These are phyloP conservation scores for Saccharomycopsis malanga DNA, from an alignment of 805 yeast genomes.

Conservation along the genomic window DNA sequence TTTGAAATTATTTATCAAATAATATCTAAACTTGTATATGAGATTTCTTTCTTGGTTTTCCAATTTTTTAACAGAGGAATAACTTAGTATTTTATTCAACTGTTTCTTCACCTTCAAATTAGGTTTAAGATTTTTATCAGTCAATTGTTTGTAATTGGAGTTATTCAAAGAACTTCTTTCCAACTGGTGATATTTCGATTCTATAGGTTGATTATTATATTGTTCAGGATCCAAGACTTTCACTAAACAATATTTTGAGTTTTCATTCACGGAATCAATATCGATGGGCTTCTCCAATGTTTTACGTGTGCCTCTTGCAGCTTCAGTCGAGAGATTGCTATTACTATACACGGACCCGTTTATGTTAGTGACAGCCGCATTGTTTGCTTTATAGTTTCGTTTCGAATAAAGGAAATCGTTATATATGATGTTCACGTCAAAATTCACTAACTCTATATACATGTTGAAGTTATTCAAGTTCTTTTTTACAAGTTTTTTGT, in stretches of 20 bases:
- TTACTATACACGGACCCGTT: neutral
- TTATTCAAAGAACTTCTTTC: conserved; percentile 78
- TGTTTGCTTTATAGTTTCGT: neutral
- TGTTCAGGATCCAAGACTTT: conserved; percentile 66
- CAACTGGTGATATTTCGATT: conserved; percentile 73
- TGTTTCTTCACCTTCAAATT: conserved; percentile 76
- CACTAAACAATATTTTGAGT: conserved; percentile 28
- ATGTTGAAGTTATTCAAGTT: conserved; percentile 26
- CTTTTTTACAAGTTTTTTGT: conserved; percentile 11
- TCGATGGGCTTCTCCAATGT: conserved; percentile 26
- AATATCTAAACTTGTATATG: conserved; percentile 88
- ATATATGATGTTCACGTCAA: conserved; percentile 37
- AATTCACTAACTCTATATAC: conserved; percentile 37
- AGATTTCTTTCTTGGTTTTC: conserved; percentile 78
- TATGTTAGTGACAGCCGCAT: conserved; percentile 13
- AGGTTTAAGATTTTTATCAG: conserved; percentile 81
- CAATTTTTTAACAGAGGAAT: conserved; percentile 78
- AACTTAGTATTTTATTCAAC: conserved; percentile 56
- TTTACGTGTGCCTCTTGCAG: conserved; percentile 14
- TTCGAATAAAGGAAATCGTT: conserved; percentile 30
- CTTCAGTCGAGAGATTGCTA: neutral
- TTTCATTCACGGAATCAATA: conserved; percentile 25
- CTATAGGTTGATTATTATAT: conserved; percentile 70
- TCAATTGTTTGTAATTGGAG: conserved; percentile 27
- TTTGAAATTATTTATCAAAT: conserved; percentile 47